phyloP scores from a whole-genome alignment of 371 early-diverging fungal species.

The Blakeslea trispora region DNA sequence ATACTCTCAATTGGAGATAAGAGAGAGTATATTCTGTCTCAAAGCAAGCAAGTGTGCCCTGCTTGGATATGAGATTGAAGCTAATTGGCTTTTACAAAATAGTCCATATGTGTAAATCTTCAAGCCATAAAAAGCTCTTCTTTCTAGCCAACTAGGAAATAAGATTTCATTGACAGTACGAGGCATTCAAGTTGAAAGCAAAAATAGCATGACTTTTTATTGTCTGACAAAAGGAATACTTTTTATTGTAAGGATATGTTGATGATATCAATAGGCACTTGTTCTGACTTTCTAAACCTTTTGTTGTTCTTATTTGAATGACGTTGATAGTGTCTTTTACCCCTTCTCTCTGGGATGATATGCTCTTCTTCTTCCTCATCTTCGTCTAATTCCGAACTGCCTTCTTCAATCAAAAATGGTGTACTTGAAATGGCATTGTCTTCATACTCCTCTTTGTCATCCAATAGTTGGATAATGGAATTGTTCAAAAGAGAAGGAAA shows the following conservation, averaged over 20 bases:
- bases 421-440: too few species aligned
- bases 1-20: too few species aligned
- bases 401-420: slow-evolving; percentile 1
- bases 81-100: too few species aligned
- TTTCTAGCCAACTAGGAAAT: too few species aligned
- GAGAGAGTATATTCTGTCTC: too few species aligned
- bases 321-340: slow-evolving; percentile 4
- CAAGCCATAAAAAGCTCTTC: too few species aligned
- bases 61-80: too few species aligned
- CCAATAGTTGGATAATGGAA: slow-evolving; percentile 24
- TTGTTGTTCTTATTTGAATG: slow-evolving; percentile 6
- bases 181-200: too few species aligned
- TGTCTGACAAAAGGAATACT: background rate
- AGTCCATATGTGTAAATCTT: too few species aligned
- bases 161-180: too few species aligned
- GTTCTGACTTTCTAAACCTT: slow-evolving; percentile 16
- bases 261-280: slow-evolving; percentile 23
- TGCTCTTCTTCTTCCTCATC: slow-evolving; percentile 5
- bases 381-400: slow-evolving; percentile 6
- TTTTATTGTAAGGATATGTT: slow-evolving; percentile 12
- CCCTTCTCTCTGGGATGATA: background rate
- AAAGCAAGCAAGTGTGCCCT: too few species aligned
- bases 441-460: slow-evolving; percentile 7
- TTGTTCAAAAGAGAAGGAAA: slow-evolving; percentile 23
- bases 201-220: too few species aligned